phyloP scores from a whole-genome alignment of 768 basidiomycete genomes.

The Suillus variegatus region DNA sequence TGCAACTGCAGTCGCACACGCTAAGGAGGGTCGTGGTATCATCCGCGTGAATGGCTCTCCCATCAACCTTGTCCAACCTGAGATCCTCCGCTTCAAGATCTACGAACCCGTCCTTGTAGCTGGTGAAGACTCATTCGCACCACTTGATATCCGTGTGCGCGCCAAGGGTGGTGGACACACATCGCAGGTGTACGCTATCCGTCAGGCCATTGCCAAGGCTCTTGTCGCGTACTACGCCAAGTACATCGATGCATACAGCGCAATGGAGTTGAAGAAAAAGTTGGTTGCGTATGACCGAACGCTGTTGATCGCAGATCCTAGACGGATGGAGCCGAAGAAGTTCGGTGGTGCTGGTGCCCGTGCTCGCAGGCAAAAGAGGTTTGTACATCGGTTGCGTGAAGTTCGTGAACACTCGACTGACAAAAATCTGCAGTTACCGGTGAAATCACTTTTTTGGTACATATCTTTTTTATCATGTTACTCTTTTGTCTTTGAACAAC shows the following conservation, averaged over 20 bases:
- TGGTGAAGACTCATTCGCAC: slow-evolving; percentile 84
- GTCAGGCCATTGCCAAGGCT: slow-evolving; percentile 98
- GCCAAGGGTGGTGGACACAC: slow-evolving; percentile 99
- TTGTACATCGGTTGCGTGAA: slow-evolving; percentile 4
- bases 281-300: slow-evolving; percentile 94
- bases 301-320: slow-evolving; percentile 88
- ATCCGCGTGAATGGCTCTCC: slow-evolving; percentile 97
- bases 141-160: slow-evolving; percentile 94
- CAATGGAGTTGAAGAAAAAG: slow-evolving; percentile 98
- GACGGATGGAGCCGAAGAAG: slow-evolving; percentile 99
- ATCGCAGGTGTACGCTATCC: slow-evolving; percentile 97
- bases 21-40: slow-evolving; percentile 93
- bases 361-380: slow-evolving; percentile 98
- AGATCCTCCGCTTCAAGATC: slow-evolving; percentile 95
- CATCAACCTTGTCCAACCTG: slow-evolving; percentile 92
- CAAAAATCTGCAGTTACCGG: slow-evolving; percentile 63
- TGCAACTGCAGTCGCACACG: slow-evolving; percentile 96
- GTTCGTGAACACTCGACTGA: neutral
- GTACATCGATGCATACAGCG: slow-evolving; percentile 96
- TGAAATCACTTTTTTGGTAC: slow-evolving; percentile 31
- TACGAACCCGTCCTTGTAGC: slow-evolving; percentile 96
- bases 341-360: slow-evolving; percentile 98
- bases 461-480: slow-evolving; percentile 46
- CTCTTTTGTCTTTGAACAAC: slow-evolving; percentile 38
- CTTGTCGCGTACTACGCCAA: slow-evolving; percentile 98